Percentiles rank a stretch among this genome's conserved stretches.
Evolutionary conservation across 805 yeast species (phyloP).

Genomic region (Candida bentonensis): DNA sequence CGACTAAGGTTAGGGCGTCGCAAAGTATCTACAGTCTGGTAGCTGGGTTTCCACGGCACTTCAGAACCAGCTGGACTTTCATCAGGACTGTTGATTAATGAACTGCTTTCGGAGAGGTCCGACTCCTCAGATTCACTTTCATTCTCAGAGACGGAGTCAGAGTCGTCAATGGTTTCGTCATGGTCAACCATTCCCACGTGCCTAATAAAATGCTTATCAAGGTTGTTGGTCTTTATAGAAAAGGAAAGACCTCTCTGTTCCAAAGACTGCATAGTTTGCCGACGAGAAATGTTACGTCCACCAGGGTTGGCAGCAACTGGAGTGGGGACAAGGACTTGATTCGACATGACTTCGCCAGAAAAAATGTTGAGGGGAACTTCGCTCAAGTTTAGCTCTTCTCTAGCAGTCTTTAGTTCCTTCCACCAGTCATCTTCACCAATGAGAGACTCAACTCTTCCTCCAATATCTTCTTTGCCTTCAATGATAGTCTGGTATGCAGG

Average conservation of each 20-base stretch:
- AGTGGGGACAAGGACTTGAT: neutral
- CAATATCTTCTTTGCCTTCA: conserved; percentile 40
- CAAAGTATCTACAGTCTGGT: neutral
- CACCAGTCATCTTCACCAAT: conserved; percentile 5
- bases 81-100: neutral
- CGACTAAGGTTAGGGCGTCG: neutral
- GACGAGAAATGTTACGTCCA: conserved; percentile 11
- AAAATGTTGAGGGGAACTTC: neutral
- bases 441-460: conserved; percentile 39
- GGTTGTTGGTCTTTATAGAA: conserved; percentile 53
- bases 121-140: conserved; percentile 10
- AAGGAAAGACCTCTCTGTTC: conserved; percentile 69
- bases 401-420: neutral
- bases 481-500: conserved; percentile 62
- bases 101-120: neutral
- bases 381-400: neutral
- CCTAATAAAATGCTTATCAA: conserved; percentile 15
- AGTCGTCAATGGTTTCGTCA: conserved; percentile 9
- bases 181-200: conserved; percentile 16
- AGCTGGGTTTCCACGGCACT: neutral
- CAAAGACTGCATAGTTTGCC: conserved; percentile 39
- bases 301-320: conserved; percentile 4
- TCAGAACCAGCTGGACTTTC: neutral
- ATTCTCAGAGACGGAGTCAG: conserved; percentile 10
- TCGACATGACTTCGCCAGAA: neutral